Evolutionary conservation across 106 monocot genomes (phyloP), one percentile per base, ranked within the genome.

Genomic region (Alisma plantagoaquatica): DNA sequence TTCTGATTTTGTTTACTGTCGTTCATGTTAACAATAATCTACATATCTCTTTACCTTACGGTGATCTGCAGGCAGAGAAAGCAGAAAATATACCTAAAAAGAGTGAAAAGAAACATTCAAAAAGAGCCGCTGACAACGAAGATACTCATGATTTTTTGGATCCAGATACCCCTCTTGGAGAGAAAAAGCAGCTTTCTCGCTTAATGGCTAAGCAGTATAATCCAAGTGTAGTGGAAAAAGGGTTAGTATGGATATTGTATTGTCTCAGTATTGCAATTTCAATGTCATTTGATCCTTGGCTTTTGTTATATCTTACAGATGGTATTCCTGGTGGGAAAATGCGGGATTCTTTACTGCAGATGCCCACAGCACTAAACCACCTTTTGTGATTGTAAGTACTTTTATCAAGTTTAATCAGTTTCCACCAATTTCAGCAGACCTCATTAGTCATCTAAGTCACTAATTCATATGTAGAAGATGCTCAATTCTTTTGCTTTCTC

Each of bases 121-220:
- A 60, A 48, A 79, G 49, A 53, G 79, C 60, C 27, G 61, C 46
- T 23, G 79, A 65, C 28, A 77, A 79, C 46, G 98, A 85, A 46
- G 86, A 85, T 67, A 53, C 71, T 15, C 71, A 78, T 25, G 98
- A 82, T 60, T 98, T 82, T 62, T 11, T 85, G 27, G 85, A 98
- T 27, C 98, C 82, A 32, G 62, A 68, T 17, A 98, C 98, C 22
- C 63, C 64, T 53, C 1, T 24, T 56, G 98, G 98, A 48, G 70
- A 86, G 54, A 98, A 98, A 62, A 98, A 98, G 41, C 65, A 35
- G 9, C 98, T 90, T 23, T 85, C 98, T 19, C 59, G 17, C 73
- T 71, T 77, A 48, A 79, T 98, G 85, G 85, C 98, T 1, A 98
- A 90, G 59, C 84, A 98, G 60, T 98, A 98, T 67, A 98, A 50